Conservation (phyloP, 2,329 filamentous ascomycete genomes). For the Malbranchea zuffiana region DNA sequence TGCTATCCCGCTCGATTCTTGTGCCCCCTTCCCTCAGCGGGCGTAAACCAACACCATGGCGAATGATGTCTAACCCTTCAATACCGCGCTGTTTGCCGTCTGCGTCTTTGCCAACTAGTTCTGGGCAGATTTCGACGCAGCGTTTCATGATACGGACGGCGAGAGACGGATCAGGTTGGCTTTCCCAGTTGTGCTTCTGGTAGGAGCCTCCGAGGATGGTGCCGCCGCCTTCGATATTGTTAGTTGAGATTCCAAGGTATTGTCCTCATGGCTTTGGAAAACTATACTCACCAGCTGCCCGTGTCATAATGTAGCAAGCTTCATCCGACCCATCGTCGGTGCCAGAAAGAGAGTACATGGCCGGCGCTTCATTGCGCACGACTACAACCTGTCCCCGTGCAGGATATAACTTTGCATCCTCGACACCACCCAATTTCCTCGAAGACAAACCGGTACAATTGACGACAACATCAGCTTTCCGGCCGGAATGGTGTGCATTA, state of each 20-base stretch:
- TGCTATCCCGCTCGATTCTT: conserved; percentile 60
- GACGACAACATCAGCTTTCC: conserved; percentile 56
- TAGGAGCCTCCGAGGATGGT: conserved; percentile 81
- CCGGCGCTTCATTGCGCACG: conserved; percentile 63
- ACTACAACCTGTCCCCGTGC: conserved; percentile 74
- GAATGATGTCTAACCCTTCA: conserved; percentile 60
- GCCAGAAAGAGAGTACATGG: conserved; percentile 60
- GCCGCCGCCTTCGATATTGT: conserved; percentile 50
- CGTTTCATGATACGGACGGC: conserved; percentile 75
- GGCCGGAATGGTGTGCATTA: conserved; percentile 46
- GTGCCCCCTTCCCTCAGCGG: conserved; percentile 64
- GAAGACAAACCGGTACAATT: conserved; percentile 79
- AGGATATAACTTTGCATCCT: conserved; percentile 62
- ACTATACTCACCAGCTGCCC: conserved; percentile 46
- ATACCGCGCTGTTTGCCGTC: conserved; percentile 40
- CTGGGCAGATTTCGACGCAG: conserved; percentile 27
- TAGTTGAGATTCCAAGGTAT: conserved; percentile 2
- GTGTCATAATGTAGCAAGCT: conserved; percentile 68
- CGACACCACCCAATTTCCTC: conserved; percentile 66
- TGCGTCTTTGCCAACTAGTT: conserved; percentile 42
- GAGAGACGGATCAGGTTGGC: conserved; percentile 65
- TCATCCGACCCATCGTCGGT: conserved; percentile 65
- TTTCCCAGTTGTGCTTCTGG: conserved; percentile 68
- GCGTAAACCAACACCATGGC: conserved; percentile 72
- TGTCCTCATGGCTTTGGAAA: not conserved